Percentiles rank a stretch among this genome's conserved stretches.
phyloP scores from a whole-genome alignment of 83 land plant genomes.

The Diphasiastrum complanatum region DNA sequence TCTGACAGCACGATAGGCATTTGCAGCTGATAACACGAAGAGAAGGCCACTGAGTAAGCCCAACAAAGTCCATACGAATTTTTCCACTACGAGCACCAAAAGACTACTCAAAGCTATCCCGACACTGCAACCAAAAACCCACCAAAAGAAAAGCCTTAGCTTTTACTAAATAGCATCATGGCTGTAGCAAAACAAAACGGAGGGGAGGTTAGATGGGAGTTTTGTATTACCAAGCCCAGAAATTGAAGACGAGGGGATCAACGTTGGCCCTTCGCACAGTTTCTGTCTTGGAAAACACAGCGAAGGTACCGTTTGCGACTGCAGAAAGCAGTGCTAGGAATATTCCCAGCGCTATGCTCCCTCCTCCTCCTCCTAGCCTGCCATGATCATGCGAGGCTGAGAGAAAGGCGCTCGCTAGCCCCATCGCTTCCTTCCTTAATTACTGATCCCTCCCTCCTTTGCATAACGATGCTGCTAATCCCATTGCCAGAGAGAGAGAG shows the following conservation, averaged over 20 bases:
- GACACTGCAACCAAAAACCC: conserved; percentile 16
- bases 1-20: conserved; percentile 29
- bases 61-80: conserved; percentile 20
- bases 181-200: background rate
- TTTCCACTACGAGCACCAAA: conserved; percentile 20
- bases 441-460: too few species aligned
- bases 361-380: too few species aligned
- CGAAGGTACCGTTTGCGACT: conserved; percentile 6
- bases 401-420: too few species aligned
- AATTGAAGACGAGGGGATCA: conserved; percentile 17
- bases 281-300: conserved; percentile 12
- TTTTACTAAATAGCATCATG: background rate
- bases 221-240: conserved; percentile 13
- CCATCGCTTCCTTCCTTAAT: too few species aligned
- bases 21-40: conserved; percentile 31
- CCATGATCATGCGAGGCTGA: too few species aligned
- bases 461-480: too few species aligned
- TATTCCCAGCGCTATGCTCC: background rate
- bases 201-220: background rate
- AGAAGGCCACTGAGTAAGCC: conserved; percentile 36
- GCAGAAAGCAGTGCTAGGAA: conserved; percentile 6
- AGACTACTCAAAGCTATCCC: conserved; percentile 32
- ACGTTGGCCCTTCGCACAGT: background rate
- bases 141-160: conserved; percentile 2
- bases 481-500: too few species aligned